phyloP scores from a whole-genome alignment of 768 basidiomycete genomes.

The Boletus pseudopeckii region DNA sequence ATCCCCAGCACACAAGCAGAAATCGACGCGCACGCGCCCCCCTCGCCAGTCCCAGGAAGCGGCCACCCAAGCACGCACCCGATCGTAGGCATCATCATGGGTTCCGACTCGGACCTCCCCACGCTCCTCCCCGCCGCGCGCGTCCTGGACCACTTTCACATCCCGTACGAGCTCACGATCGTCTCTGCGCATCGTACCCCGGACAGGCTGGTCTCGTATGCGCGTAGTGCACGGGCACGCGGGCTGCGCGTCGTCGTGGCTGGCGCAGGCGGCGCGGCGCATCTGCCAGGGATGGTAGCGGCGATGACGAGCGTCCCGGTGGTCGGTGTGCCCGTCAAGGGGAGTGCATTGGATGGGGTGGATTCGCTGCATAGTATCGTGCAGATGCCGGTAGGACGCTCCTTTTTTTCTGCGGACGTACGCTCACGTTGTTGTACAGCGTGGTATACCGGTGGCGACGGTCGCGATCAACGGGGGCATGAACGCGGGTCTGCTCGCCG shows the following conservation, averaged over 20 bases:
- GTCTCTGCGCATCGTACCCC: constrained; percentile 97
- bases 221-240: constrained; percentile 63
- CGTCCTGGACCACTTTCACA: constrained; percentile 73
- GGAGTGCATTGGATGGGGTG: constrained; percentile 88
- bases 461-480: constrained; percentile 95
- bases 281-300: constrained; percentile 98
- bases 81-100: constrained; percentile 94
- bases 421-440: constrained; percentile 40
- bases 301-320: constrained; percentile 91
- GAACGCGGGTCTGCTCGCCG: constrained; percentile 89
- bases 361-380: constrained; percentile 98
- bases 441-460: constrained; percentile 95
- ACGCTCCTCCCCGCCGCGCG: constrained; percentile 86
- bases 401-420: neutral
- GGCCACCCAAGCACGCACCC: constrained; percentile 66
- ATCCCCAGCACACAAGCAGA: constrained; percentile 38
- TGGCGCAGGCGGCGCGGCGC: constrained; percentile 97
- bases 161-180: constrained; percentile 93
- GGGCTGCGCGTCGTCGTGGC: constrained; percentile 81
- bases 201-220: constrained; percentile 77
- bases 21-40: constrained; percentile 50
- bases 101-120: constrained; percentile 96
- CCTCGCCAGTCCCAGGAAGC: constrained; percentile 39
- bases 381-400: constrained; percentile 86
- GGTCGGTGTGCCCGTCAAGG: constrained; percentile 95